These are phyloP conservation scores for Diplosphaera chodatii DNA, from an alignment of 139 green algal genomes.

Conservation along the genomic window DNA sequence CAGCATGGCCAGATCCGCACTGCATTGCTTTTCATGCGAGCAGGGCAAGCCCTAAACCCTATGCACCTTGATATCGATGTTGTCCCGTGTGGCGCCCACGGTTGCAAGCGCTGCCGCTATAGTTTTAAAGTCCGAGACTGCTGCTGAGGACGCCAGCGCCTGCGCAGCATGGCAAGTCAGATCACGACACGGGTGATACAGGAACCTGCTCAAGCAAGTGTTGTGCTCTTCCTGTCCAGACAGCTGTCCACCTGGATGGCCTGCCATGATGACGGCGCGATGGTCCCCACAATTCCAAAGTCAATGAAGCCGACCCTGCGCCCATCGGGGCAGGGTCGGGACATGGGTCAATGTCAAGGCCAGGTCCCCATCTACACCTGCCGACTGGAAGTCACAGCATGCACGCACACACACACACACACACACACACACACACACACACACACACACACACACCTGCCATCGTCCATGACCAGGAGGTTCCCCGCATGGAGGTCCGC, in stretches of 20 bases:
- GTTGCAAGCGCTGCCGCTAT: conserved; percentile 71
- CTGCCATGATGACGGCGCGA: conserved; percentile 43
- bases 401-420: too few relatives aligned
- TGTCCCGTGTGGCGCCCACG: conserved; percentile 37
- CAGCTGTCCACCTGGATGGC: not conserved
- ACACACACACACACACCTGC: too few relatives aligned
- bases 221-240: not conserved
- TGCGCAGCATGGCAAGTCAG: conserved; percentile 65
- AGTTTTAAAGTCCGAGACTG: conserved; percentile 56
- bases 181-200: conserved; percentile 55
- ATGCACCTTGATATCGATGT: conserved; percentile 47
- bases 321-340: too few relatives aligned
- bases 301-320: conserved; percentile 81
- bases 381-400: too few relatives aligned
- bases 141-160: conserved; percentile 62
- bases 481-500: conserved; percentile 96
- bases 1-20: too few relatives aligned
- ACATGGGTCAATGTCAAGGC: too few relatives aligned
- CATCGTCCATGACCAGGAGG: conserved; percentile 77
- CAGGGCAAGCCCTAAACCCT: not conserved
- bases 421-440: too few relatives aligned
- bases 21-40: too few relatives aligned
- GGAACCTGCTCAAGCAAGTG: not conserved
- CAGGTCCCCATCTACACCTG: too few relatives aligned
- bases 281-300: conserved; percentile 91